Evolutionary conservation across 495 filamentous ascomycete species (phyloP).

Genomic region (Penicillium crystallinum): DNA sequence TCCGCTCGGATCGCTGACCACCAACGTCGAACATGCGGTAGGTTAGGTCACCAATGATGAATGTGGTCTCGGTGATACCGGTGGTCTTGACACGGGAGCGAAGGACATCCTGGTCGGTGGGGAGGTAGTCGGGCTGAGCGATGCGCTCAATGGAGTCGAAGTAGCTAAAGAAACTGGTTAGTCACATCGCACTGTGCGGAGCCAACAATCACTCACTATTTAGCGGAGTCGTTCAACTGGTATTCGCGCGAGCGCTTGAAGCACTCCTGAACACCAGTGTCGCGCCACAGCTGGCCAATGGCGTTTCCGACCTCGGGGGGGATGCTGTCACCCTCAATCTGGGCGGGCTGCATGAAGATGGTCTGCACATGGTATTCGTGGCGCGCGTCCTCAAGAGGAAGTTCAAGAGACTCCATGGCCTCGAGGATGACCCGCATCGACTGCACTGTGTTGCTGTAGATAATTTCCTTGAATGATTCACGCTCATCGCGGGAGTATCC

Average conservation of each 20-base stretch:
- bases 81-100: slow-evolving; percentile 98
- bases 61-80: slow-evolving; percentile 98
- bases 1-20: slow-evolving; percentile 96
- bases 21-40: slow-evolving; percentile 99
- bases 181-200: neutral
- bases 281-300: slow-evolving; percentile 89
- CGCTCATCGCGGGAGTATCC: slow-evolving; percentile 54
- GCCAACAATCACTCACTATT: slow-evolving; percentile 62
- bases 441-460: slow-evolving; percentile 96
- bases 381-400: slow-evolving; percentile 79
- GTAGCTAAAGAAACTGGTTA: slow-evolving; percentile 58
- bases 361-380: slow-evolving; percentile 94
- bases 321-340: slow-evolving; percentile 92
- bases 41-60: slow-evolving; percentile 94
- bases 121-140: slow-evolving; percentile 86
- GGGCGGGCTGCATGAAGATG: slow-evolving; percentile 91
- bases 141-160: slow-evolving; percentile 95
- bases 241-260: slow-evolving; percentile 95
- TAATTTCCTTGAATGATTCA: slow-evolving; percentile 81
- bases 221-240: slow-evolving; percentile 94
- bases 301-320: slow-evolving; percentile 92
- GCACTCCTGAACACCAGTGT: slow-evolving; percentile 91
- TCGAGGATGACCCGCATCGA: slow-evolving; percentile 95
- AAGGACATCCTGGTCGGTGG: slow-evolving; percentile 95
- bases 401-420: slow-evolving; percentile 90